Base-by-base conservation (phyloP, 2,329 filamentous ascomycete species). In the Myriosclerotinia curreyana region DNA sequence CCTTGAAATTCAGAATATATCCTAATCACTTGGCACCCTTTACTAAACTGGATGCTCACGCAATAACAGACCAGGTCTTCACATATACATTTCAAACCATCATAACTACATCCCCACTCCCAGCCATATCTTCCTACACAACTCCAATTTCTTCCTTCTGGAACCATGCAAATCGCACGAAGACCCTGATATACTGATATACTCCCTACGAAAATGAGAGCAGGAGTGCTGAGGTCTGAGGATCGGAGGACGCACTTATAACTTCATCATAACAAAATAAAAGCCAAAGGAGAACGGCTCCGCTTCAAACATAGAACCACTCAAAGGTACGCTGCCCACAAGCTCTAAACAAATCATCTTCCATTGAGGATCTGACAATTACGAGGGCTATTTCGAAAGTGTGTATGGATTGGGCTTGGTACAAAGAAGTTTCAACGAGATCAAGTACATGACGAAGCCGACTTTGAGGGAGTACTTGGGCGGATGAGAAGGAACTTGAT, bases 401-500 rank as follows among this genome's bases (percentile, higher is more conserved):
- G 38, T n/a, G 11, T 11, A 42, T 34, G 54, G 25, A n/a, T 34
- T 46, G 40, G 20, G 22, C 15, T 34, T 34, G 54, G 40, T 6
- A 22, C 40, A 3, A 44, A 14, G 25, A 42, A 46, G 4, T 56
- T 31, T 17, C 15, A 46, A 12, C 5, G 3, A 1, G 20, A 46
- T 11, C 7, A 46, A 56, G 6, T 34, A 8, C 11, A 34, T 8
- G 22, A 7, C 17, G 12, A 56, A 36, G 54, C 46, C 4, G 40
- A 34, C 15, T 17, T 36, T 7, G 1, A 54, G 0, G 15, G 12
- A 40, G 3, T 5, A 40, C n/a, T 25, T 8, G 9, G 8, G 14
- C 17, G 51, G 51, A 40, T 28, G 36, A 54, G 5, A 54, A 54
- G 22, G n/a, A n/a, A 5, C 34, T 54, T 54, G 52, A 40, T 54